These are phyloP conservation scores for Canna indica DNA, from an alignment of 176 grass and related monocot genomes.

Conservation along the genomic window DNA sequence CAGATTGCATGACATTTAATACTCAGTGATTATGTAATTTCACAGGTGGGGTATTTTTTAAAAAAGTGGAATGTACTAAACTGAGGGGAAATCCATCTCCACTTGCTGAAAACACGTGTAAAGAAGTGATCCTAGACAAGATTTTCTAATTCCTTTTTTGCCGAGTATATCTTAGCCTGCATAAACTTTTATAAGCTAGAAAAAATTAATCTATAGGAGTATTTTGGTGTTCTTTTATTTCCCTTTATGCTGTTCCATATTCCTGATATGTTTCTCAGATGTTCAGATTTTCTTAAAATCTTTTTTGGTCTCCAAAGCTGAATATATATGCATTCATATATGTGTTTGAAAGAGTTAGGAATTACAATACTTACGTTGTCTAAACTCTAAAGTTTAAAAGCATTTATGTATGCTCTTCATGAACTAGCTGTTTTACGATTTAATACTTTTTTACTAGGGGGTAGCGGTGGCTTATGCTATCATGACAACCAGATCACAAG, in stretches of 20 bases:
- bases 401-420: not conserved
- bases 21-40: too few relatives aligned
- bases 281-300: not conserved
- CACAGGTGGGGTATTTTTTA: too few relatives aligned
- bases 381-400: not conserved
- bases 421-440: not conserved
- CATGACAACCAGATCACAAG: constrained; percentile 10
- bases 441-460: not conserved
- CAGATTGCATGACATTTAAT: too few relatives aligned
- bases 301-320: not conserved
- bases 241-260: not conserved
- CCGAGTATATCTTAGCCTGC: too few relatives aligned
- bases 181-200: too few relatives aligned
- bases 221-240: too few relatives aligned
- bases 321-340: not conserved
- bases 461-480: constrained; percentile 16
- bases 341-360: not conserved
- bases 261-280: not conserved
- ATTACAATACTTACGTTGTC: not conserved
- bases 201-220: too few relatives aligned
- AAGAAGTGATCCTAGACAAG: too few relatives aligned
- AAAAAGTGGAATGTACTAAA: too few relatives aligned
- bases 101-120: too few relatives aligned
- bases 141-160: too few relatives aligned
- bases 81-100: too few relatives aligned